phyloP scores from a whole-genome alignment of 768 basidiomycete genomes.

The Exidia glandulosa region DNA sequence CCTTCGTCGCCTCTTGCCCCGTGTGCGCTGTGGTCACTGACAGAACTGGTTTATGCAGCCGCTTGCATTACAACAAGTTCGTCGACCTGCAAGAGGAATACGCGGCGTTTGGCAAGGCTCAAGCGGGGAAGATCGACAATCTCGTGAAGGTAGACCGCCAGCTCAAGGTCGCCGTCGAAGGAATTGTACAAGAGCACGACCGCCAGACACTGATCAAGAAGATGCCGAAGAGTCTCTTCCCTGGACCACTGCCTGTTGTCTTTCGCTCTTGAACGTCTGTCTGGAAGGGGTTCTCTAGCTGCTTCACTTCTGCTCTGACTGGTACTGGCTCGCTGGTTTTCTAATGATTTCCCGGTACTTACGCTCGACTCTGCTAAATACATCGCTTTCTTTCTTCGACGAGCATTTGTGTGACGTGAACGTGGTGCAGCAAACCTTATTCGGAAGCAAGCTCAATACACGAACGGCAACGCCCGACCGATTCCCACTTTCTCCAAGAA shows the following conservation, averaged over 20 bases:
- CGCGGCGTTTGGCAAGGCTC: constrained; percentile 28
- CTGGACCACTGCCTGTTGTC: not conserved
- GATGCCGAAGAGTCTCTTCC: constrained; percentile 38
- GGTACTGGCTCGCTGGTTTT: too few relatives aligned
- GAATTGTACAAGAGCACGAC: constrained; percentile 37
- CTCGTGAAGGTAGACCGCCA: constrained; percentile 29
- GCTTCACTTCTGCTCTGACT: too few relatives aligned
- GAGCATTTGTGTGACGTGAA: not conserved
- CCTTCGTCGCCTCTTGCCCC: constrained; percentile 1
- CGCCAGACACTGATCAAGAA: constrained; percentile 37
- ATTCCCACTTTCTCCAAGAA: not conserved
- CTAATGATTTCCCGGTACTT: too few relatives aligned
- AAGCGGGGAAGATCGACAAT: constrained; percentile 31
- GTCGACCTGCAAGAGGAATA: constrained; percentile 48
- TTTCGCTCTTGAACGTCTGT: not conserved
- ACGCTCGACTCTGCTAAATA: too few relatives aligned
- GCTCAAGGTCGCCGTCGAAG: constrained; percentile 23
- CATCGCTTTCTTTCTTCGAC: too few relatives aligned
- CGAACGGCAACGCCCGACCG: not conserved
- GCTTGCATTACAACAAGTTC: constrained; percentile 39
- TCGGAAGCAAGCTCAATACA: not conserved
- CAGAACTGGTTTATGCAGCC: constrained; percentile 29
- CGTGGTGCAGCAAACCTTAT: not conserved
- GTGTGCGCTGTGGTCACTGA: not conserved
- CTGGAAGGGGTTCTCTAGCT: too few relatives aligned